phyloP scores from a whole-genome alignment of 1,139 yeast genomes.

The Lodderomyces oxycetoniae region DNA sequence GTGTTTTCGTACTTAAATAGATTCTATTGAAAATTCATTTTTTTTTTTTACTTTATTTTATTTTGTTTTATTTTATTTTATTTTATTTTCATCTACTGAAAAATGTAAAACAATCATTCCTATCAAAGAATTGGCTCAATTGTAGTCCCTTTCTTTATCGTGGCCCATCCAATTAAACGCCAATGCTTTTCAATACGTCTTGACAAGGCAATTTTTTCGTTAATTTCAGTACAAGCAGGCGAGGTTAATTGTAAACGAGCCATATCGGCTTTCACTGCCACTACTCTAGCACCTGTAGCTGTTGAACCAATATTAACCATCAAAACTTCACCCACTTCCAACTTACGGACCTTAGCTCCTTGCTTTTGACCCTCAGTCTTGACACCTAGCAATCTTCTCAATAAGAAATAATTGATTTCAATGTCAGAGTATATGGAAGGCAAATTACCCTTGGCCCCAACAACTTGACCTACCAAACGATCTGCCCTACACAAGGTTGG shows the following conservation, averaged over 20 bases:
- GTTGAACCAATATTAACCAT: conserved; percentile 99
- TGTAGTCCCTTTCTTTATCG: conserved; percentile 91
- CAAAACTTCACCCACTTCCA: conserved; percentile 90
- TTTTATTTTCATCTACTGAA: not conserved
- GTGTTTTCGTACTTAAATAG: no score
- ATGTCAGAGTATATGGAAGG: conserved; percentile 96
- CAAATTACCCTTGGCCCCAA: conserved; percentile 93
- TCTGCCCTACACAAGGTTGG: conserved; percentile 99
- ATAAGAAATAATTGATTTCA: conserved; percentile 93
- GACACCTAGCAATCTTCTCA: conserved; percentile 96
- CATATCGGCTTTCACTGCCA: conserved; percentile 98
- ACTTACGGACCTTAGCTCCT: conserved; percentile 88
- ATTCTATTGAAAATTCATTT: not conserved
- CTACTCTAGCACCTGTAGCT: conserved; percentile 98
- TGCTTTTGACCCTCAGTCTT: conserved; percentile 97
- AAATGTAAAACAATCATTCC: not conserved
- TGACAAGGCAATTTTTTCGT: conserved; percentile 96
- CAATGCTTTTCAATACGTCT: conserved; percentile 99
- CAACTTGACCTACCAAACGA: conserved; percentile 98
- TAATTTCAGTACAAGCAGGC: conserved; percentile 97
- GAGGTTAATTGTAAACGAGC: conserved; percentile 95
- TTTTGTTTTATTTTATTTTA: not conserved
- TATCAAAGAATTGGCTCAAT: conserved; percentile 56
- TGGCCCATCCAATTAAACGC: conserved; percentile 99
- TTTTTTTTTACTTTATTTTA: no score